These are phyloP conservation scores for Withania somnifera DNA, from an alignment of 305 asterid species.

Conservation along the genomic window DNA sequence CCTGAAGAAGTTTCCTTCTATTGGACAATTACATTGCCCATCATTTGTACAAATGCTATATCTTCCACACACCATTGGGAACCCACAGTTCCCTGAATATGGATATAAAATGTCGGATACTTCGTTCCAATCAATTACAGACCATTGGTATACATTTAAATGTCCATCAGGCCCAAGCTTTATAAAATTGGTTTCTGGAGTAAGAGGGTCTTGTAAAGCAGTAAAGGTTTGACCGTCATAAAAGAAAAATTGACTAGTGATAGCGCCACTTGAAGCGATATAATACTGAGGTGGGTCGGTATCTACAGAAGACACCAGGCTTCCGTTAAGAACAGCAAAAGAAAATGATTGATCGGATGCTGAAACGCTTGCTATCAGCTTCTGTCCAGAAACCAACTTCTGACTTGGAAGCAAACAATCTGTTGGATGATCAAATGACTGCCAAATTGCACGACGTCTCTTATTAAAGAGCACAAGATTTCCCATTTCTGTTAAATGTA, in stretches of 20 bases:
- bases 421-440: conserved; percentile 12
- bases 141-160: background rate
- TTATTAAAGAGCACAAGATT: background rate
- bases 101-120: background rate
- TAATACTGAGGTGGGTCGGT: background rate
- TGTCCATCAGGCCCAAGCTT: conserved; percentile 7
- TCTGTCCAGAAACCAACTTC: background rate
- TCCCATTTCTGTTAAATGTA: background rate
- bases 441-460: background rate
- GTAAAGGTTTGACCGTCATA: background rate
- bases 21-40: conserved; percentile 5
- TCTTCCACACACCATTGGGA: conserved; percentile 16
- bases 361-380: background rate
- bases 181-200: background rate
- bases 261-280: background rate
- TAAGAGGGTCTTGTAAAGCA: background rate
- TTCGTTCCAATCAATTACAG: background rate
- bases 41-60: conserved; percentile 8
- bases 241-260: too few species aligned
- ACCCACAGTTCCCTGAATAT: background rate
- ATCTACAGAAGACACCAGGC: background rate
- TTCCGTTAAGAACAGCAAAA: background rate
- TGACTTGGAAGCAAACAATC: conserved; percentile 10
- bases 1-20: conserved; percentile 1
- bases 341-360: background rate